Percentiles rank a stretch among this genome's conserved stretches.
These are phyloP conservation scores for Rhynchosporium agropyri DNA, from an alignment of 2,329 filamentous ascomycete species.

Conservation along the genomic window DNA sequence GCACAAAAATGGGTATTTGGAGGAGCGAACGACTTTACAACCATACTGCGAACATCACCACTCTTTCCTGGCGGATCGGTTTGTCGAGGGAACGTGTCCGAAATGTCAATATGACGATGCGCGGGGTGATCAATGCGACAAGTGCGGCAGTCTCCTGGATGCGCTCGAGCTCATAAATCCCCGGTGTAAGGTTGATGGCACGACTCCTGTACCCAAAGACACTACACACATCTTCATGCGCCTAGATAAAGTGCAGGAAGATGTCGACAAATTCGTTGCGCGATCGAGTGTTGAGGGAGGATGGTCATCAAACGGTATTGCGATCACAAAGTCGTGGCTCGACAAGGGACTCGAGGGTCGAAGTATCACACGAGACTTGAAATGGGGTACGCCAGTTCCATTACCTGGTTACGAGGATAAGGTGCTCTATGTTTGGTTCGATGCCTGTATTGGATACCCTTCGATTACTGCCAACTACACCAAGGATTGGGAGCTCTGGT, in stretches of 20 bases:
- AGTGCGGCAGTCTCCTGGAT: conserved; percentile 65
- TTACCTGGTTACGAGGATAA: conserved; percentile 67
- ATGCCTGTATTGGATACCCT: conserved; percentile 92
- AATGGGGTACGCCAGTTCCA: conserved; percentile 71
- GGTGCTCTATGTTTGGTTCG: conserved; percentile 86
- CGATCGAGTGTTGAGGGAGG: conserved; percentile 72
- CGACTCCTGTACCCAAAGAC: conserved; percentile 74
- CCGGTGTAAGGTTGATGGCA: conserved; percentile 86
- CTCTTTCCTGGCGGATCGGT: conserved; percentile 82
- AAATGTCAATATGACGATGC: conserved; percentile 73
- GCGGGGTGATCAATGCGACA: conserved; percentile 74
- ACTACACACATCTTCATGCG: conserved; percentile 93
- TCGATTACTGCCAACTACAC: conserved; percentile 93
- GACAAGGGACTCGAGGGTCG: conserved; percentile 82
- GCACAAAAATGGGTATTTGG: conserved; percentile 84
- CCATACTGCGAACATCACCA: conserved; percentile 83
- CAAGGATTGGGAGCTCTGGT: conserved; percentile 89
- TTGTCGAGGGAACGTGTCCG: conserved; percentile 78
- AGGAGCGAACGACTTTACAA: conserved; percentile 85
- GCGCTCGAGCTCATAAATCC: conserved; percentile 74
- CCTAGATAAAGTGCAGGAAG: conserved; percentile 78
- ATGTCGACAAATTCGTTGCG: conserved; percentile 77
- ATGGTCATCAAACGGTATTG: conserved; percentile 75
- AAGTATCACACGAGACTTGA: conserved; percentile 89
- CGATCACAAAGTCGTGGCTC: conserved; percentile 80